Conservation (phyloP, 2,329 filamentous ascomycete species). For the Blumeria hordei region DNA sequence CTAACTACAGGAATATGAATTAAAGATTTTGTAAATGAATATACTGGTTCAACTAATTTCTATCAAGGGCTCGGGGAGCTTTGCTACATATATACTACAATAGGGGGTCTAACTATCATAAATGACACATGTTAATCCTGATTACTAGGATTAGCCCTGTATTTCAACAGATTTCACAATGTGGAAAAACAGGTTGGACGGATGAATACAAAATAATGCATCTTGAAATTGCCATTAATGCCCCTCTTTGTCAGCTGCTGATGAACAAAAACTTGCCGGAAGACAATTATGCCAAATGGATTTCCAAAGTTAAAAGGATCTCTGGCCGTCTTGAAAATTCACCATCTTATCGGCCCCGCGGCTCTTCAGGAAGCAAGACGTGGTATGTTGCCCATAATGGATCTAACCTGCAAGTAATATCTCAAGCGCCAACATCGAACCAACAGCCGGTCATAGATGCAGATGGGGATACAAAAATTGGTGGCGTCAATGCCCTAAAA, state of each 20-base stretch:
- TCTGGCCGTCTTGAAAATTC: neutral
- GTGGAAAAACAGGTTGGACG: neutral
- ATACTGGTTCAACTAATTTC: too few species aligned
- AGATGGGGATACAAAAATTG: too few species aligned
- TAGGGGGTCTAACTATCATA: too few species aligned
- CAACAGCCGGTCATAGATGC: neutral
- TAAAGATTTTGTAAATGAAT: too few species aligned
- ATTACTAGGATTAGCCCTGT: too few species aligned
- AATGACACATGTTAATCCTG: too few species aligned
- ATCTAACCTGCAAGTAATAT: neutral
- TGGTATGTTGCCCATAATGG: neutral
- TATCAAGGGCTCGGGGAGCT: too few species aligned
- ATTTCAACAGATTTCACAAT: neutral
- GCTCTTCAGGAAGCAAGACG: neutral
- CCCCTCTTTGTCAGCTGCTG: neutral
- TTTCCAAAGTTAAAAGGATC: neutral
- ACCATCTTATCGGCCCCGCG: neutral
- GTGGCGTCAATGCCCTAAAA: too few species aligned
- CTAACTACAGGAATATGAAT: neutral
- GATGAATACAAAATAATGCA: constrained; percentile 1
- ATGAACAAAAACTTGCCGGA: neutral
- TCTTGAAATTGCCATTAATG: neutral
- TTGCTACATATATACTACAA: too few species aligned
- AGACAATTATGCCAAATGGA: neutral
- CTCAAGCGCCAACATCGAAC: neutral